Conservation (phyloP, 2,329 filamentous ascomycete genomes). For the Xylariaceae sp. region DNA sequence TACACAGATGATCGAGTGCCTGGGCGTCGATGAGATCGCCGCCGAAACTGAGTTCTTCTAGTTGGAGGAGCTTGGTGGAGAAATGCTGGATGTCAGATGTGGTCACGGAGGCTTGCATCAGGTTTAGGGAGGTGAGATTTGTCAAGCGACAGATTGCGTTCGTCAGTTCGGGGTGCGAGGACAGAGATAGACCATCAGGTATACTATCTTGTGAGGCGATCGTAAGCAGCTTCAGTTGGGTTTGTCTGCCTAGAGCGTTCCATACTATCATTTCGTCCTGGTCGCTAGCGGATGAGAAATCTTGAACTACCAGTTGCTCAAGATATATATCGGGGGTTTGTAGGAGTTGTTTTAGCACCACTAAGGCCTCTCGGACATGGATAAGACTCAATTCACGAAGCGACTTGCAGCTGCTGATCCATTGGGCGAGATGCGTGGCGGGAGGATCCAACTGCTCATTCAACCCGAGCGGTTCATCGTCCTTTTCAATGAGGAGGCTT, state of each 20-base stretch:
- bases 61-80: constrained; percentile 38
- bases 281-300: constrained; percentile 14
- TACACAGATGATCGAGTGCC: constrained; percentile 35
- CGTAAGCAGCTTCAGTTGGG: constrained; percentile 22
- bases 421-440: constrained; percentile 30
- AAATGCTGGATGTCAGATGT: constrained; percentile 46
- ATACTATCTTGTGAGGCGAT: constrained; percentile 37
- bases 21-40: constrained; percentile 48
- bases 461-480: constrained; percentile 20
- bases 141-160: constrained; percentile 45
- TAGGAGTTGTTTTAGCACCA: constrained; percentile 25
- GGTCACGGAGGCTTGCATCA: constrained; percentile 47
- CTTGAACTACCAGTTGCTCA: constrained; percentile 21
- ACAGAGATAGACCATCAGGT: constrained; percentile 43
- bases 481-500: constrained; percentile 32
- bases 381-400: constrained; percentile 34
- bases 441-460: constrained; percentile 19
- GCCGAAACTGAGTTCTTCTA: constrained; percentile 54
- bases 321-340: constrained; percentile 25
- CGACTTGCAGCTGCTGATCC: constrained; percentile 29
- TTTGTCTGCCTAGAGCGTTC: constrained; percentile 26
- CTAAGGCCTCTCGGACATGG: constrained; percentile 43
- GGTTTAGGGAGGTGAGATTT: constrained; percentile 48
- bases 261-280: constrained; percentile 20
- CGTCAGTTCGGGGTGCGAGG: constrained; percentile 24